Conservation (phyloP, 257 asterid genomes). For the Solanum acaule region DNA sequence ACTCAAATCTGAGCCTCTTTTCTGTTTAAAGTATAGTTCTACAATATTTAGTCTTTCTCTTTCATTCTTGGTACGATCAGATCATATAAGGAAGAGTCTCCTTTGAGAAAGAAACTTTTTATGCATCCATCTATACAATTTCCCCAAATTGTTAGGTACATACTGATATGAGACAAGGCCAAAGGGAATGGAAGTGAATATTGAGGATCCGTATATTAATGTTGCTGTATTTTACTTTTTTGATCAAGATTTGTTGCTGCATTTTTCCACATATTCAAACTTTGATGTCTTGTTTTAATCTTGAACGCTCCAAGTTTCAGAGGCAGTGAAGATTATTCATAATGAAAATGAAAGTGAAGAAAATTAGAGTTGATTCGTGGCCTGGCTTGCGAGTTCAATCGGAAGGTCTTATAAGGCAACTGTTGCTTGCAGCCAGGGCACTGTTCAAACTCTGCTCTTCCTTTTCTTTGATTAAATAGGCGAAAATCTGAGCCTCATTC, state of each 20-base stretch:
- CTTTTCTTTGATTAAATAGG: not conserved
- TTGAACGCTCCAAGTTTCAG: not conserved
- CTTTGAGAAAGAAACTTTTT: not conserved
- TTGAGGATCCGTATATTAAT: not conserved
- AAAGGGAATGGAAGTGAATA: not conserved
- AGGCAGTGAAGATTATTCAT: not conserved
- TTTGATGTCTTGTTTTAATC: not conserved
- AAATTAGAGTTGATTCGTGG: not conserved
- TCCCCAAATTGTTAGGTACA: not conserved
- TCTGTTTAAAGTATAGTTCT: not conserved
- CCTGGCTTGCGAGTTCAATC: not conserved
- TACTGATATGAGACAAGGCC: not conserved
- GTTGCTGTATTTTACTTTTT: not conserved
- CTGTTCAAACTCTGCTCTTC: not conserved
- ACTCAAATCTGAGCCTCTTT: not conserved
- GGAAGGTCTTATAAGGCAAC: not conserved
- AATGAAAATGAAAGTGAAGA: not conserved
- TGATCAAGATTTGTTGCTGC: not conserved
- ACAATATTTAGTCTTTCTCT: not conserved
- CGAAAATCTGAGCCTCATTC: not conserved
- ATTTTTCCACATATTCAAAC: not conserved
- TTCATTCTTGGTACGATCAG: not conserved
- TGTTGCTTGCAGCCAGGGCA: not conserved
- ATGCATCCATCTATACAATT: not conserved
- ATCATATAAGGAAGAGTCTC: not conserved